Conservation (phyloP, 1,284 basidiomycete genomes). For the Apiotrichum sp. region DNA sequence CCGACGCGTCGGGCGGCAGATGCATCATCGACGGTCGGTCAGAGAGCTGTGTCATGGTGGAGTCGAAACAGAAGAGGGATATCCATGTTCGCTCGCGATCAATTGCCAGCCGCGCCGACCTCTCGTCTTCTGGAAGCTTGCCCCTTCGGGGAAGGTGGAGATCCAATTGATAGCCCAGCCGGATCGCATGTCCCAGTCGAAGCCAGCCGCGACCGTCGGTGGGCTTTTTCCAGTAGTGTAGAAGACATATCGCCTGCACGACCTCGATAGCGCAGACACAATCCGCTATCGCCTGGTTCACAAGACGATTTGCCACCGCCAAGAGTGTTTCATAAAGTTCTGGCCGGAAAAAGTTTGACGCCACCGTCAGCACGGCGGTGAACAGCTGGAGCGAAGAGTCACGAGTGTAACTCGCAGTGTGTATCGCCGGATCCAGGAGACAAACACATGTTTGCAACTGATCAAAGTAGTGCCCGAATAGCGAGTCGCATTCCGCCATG, state of each 20-base stretch:
- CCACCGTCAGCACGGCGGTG: conserved; percentile 15
- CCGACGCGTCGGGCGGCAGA: conserved; percentile 12
- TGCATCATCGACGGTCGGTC: conserved; percentile 23
- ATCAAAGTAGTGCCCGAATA: conserved; percentile 22
- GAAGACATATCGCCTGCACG: conserved; percentile 21
- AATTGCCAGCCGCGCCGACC: conserved; percentile 17
- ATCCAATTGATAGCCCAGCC: conserved; percentile 27
- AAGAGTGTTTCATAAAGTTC: conserved; percentile 18
- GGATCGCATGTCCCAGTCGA: conserved; percentile 27
- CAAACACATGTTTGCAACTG: conserved; percentile 24
- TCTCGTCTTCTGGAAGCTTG: conserved; percentile 20
- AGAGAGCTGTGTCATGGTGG: conserved; percentile 17
- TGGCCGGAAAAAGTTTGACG: conserved; percentile 21
- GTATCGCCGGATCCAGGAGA: conserved; percentile 18
- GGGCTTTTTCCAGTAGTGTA: conserved; percentile 23
- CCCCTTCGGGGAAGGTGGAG: conserved; percentile 18
- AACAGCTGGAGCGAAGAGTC: conserved; percentile 15
- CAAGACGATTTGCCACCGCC: conserved; percentile 10
- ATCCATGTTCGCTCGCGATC: conserved; percentile 27
- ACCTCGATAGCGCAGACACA: conserved; percentile 17
- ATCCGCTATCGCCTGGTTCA: conserved; percentile 12
- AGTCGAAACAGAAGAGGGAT: conserved; percentile 20
- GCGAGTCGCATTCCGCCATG: conserved; percentile 18
- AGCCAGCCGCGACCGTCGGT: conserved; percentile 18
- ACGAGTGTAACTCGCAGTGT: conserved; percentile 15